These are phyloP conservation scores for Kitagawia praeruptora DNA, from an alignment of 129 eudicot genomes.

Conservation along the genomic window DNA sequence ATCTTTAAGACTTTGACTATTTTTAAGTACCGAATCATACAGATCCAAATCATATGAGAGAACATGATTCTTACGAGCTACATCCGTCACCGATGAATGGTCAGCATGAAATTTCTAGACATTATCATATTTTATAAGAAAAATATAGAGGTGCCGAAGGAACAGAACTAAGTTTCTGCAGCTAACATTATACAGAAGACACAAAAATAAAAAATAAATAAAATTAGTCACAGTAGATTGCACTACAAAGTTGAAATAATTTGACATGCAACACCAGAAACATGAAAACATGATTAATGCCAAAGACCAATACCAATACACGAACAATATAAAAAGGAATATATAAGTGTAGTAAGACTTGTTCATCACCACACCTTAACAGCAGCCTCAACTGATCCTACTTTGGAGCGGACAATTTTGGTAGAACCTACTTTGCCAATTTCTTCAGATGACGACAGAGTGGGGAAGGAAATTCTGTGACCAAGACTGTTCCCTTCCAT, in stretches of 20 bases:
- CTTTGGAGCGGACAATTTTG: slow-evolving; percentile 47
- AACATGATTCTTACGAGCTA: not conserved
- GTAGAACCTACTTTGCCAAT: slow-evolving; percentile 50
- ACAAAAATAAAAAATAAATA: not conserved
- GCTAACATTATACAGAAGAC: not conserved
- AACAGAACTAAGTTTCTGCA: not conserved
- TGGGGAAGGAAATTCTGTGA: slow-evolving; percentile 41
- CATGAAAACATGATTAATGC: not conserved
- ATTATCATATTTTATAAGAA: not conserved
- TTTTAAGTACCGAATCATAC: not conserved
- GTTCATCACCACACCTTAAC: slow-evolving; percentile 53
- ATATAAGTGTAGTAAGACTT: not conserved
- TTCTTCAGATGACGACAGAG: slow-evolving; percentile 51
- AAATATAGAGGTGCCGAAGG: not conserved
- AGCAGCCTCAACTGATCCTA: slow-evolving; percentile 67
- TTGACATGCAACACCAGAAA: not conserved
- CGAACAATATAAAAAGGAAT: not conserved
- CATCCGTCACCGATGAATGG: not conserved
- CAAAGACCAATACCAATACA: not conserved
- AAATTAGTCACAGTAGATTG: not conserved
- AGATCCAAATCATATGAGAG: not conserved
- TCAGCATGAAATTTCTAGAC: not conserved
- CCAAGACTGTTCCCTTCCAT: slow-evolving; percentile 24
- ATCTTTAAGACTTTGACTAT: not conserved
- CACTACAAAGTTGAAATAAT: not conserved